These are phyloP conservation scores for Colletotrichum salicis DNA, from an alignment of 2,329 filamentous ascomycete species.

Conservation along the genomic window DNA sequence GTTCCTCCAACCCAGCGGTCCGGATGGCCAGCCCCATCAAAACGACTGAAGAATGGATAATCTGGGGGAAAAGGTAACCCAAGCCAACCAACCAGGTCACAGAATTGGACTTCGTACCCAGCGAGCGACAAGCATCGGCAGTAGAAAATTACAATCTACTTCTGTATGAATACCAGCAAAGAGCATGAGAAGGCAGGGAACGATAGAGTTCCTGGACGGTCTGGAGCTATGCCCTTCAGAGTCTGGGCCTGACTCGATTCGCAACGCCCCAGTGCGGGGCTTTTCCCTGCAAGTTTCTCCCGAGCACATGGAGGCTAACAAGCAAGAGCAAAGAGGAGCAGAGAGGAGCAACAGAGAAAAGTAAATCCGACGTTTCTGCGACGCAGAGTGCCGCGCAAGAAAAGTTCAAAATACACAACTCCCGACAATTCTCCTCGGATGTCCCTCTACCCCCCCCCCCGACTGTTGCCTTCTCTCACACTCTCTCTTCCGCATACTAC, in stretches of 20 bases:
- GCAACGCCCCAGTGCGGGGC: conserved; percentile 17
- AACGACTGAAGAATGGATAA: conserved; percentile 13
- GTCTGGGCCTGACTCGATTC: conserved; percentile 30
- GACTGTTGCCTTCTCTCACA: neutral
- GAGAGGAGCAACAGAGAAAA: neutral
- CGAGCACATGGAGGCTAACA: neutral
- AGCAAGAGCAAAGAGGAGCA: neutral
- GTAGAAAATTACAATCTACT: too few species aligned
- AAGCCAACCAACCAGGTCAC: neutral
- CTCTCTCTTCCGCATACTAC: neutral
- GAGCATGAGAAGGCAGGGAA: neutral
- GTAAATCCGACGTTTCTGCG: conserved; percentile 32
- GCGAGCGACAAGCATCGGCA: neutral
- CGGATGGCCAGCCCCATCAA: neutral
- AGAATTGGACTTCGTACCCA: neutral
- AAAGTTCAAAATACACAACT: neutral
- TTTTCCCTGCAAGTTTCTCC: conserved; percentile 2
- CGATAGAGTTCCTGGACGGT: conserved; percentile 18
- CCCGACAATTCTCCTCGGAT: conserved; percentile 35
- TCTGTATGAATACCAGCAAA: too few species aligned
- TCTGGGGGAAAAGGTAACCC: conserved; percentile 7
- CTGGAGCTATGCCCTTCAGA: conserved; percentile 18
- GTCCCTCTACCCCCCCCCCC: neutral
- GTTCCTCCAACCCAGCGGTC: neutral
- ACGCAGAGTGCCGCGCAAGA: neutral